phyloP scores from a whole-genome alignment of 495 filamentous ascomycete genomes.

The Neurospora sp. region DNA sequence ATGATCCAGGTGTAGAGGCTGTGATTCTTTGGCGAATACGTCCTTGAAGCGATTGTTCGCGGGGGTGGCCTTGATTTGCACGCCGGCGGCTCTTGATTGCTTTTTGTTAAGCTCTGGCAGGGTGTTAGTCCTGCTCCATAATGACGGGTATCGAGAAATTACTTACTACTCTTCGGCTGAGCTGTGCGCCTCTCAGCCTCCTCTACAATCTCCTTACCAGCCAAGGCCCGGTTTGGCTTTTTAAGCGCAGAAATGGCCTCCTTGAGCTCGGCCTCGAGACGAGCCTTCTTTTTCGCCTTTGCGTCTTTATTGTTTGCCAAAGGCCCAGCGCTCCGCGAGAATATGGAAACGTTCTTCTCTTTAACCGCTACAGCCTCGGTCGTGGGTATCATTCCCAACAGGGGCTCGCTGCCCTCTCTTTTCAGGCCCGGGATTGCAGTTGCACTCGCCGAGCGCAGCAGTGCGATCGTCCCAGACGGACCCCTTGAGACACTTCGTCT shows the following conservation, averaged over 20 bases:
- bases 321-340: conserved; percentile 14
- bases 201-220: conserved; percentile 61
- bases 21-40: conserved; percentile 20
- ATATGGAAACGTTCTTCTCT: conserved; percentile 21
- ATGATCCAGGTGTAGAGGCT: not conserved
- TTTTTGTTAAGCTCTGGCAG: conserved; percentile 51
- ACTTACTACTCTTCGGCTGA: conserved; percentile 29
- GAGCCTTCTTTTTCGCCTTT: conserved; percentile 64
- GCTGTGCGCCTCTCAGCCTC: conserved; percentile 52
- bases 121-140: conserved; percentile 14
- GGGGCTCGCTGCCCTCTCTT: conserved; percentile 53
- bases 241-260: conserved; percentile 75
- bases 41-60: conserved; percentile 46
- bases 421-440: conserved; percentile 48
- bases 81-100: conserved; percentile 47
- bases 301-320: conserved; percentile 32
- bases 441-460: conserved; percentile 63
- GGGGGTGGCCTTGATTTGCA: conserved; percentile 74
- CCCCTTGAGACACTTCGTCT: conserved; percentile 41
- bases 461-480: conserved; percentile 41
- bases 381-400: conserved; percentile 41
- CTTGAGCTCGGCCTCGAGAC: conserved; percentile 69
- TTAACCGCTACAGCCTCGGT: conserved; percentile 28
- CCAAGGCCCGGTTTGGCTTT: conserved; percentile 76
- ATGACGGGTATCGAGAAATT: not conserved